phyloP scores from a whole-genome alignment of 768 basidiomycete species.

The Melanogaster broomeanus region DNA sequence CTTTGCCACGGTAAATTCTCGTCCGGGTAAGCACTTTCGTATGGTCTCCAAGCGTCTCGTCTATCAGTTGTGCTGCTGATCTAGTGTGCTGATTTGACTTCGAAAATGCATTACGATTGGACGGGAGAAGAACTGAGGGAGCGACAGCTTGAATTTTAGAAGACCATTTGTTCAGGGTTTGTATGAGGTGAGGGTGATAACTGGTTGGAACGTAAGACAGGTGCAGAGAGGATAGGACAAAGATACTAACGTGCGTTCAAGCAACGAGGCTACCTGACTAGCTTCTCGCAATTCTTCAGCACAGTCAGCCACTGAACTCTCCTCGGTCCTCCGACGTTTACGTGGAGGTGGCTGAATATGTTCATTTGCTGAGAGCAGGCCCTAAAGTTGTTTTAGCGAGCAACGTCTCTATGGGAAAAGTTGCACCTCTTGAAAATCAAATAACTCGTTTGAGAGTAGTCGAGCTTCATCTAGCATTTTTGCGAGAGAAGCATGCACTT shows the following conservation, averaged over 20 bases:
- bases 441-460: constrained; percentile 65
- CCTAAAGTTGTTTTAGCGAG: constrained; percentile 35
- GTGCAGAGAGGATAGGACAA: not conserved
- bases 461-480: constrained; percentile 62
- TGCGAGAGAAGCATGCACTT: constrained; percentile 47
- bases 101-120: constrained; percentile 70
- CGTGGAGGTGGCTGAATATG: constrained; percentile 48
- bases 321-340: constrained; percentile 52
- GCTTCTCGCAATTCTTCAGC: constrained; percentile 41
- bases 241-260: constrained; percentile 55
- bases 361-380: constrained; percentile 49
- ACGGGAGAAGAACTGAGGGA: constrained; percentile 70
- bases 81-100: constrained; percentile 57
- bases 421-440: constrained; percentile 66
- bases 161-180: constrained; percentile 92
- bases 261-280: constrained; percentile 38
- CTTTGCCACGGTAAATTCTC: constrained; percentile 53
- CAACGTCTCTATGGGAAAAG: constrained; percentile 3
- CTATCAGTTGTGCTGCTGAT: constrained; percentile 73
- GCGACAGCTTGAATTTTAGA: constrained; percentile 93
- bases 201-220: constrained; percentile 23
- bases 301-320: constrained; percentile 6
- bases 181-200: constrained; percentile 71
- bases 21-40: constrained; percentile 65
- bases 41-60: constrained; percentile 66